These are phyloP conservation scores for Pseudozyma hubeiensis DNA, from an alignment of 1,284 basidiomycete genomes.

Conservation along the genomic window DNA sequence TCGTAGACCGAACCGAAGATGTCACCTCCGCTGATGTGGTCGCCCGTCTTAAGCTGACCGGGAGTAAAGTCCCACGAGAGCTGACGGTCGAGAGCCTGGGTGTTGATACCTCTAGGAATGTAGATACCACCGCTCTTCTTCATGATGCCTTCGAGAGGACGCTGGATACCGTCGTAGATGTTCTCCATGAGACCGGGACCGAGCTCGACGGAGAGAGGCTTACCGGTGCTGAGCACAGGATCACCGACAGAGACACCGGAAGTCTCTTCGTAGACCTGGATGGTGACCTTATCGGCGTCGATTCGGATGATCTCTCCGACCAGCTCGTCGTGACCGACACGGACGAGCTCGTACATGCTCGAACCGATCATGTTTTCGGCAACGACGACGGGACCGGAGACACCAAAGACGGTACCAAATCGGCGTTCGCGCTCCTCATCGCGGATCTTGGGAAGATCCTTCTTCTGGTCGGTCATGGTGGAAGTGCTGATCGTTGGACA, in stretches of 20 bases:
- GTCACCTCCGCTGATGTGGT: constrained; percentile 96
- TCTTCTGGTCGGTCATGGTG: constrained; percentile 63
- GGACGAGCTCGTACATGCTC: constrained; percentile 68
- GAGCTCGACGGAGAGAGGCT: constrained; percentile 95
- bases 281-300: constrained; percentile 76
- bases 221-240: constrained; percentile 95
- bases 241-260: constrained; percentile 87
- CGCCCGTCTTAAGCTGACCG: constrained; percentile 78
- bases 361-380: constrained; percentile 68
- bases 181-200: constrained; percentile 98
- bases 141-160: constrained; percentile 83
- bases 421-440: constrained; percentile 66
- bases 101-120: constrained; percentile 93
- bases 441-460: constrained; percentile 66
- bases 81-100: constrained; percentile 88
- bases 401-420: constrained; percentile 64
- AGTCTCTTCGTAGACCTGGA: constrained; percentile 97
- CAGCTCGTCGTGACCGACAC: constrained; percentile 67
- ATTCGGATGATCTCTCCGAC: constrained; percentile 68
- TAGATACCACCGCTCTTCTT: constrained; percentile 97
- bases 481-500: constrained; percentile 20
- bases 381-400: constrained; percentile 68
- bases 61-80: constrained; percentile 97
- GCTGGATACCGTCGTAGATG: constrained; percentile 80
- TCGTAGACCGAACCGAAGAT: constrained; percentile 96